Percentiles rank a stretch among this genome's conserved stretches.
phyloP scores from a whole-genome alignment of 345 rosid species.

The Eucalyptus microcorys region DNA sequence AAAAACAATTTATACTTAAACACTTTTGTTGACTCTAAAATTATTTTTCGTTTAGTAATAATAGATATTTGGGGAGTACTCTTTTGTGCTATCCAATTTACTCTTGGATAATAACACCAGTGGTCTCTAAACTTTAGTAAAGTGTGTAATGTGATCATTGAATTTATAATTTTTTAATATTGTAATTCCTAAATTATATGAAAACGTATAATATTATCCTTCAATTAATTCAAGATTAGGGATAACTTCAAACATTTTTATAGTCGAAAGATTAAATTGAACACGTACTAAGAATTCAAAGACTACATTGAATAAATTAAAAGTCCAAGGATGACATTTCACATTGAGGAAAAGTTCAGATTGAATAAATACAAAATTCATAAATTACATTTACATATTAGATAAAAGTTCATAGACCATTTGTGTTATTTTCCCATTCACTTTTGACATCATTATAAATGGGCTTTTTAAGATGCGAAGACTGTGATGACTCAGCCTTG shows the following conservation, averaged over 20 bases:
- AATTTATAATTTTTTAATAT: background rate
- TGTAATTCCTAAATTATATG: background rate
- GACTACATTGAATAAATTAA: too few species aligned
- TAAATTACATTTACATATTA: accelerated
- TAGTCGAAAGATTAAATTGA: too few species aligned
- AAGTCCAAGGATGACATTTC: accelerated
- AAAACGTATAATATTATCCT: accelerated
- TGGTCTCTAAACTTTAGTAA: background rate
- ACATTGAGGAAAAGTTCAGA: accelerated
- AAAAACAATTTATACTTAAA: accelerated
- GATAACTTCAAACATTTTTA: accelerated
- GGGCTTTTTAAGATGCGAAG: background rate
- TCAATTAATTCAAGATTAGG: background rate
- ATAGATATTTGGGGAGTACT: background rate
- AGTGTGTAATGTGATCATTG: background rate
- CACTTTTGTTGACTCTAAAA: accelerated
- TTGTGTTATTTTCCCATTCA: accelerated
- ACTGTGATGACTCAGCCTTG: background rate
- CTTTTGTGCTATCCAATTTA: background rate
- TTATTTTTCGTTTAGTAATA: background rate
- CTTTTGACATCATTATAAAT: background rate
- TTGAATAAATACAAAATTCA: background rate
- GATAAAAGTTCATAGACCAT: accelerated
- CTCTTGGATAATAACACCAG: background rate
- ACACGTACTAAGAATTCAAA: accelerated